These are phyloP conservation scores for Polygonum aviculare DNA, from an alignment of 148 eudicot genomes.

Conservation along the genomic window DNA sequence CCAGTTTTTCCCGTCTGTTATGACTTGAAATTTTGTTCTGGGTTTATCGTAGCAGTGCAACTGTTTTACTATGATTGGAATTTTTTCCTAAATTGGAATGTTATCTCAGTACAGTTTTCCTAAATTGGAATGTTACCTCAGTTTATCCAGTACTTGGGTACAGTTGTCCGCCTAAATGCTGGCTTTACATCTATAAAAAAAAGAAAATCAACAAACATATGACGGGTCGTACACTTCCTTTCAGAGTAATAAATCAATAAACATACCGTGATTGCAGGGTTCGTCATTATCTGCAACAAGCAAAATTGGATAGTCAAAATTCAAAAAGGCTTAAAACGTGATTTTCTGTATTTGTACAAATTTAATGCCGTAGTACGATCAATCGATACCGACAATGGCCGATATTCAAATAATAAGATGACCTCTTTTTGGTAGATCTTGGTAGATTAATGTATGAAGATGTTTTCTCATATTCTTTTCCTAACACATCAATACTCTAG, in stretches of 20 bases:
- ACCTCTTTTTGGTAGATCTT: too few species aligned
- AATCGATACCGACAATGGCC: too few species aligned
- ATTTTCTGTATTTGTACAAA: too few species aligned
- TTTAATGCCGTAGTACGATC: too few species aligned
- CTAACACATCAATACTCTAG: too few species aligned
- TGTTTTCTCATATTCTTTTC: too few species aligned
- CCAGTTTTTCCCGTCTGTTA: background rate
- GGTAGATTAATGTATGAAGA: too few species aligned
- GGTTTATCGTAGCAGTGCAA: background rate
- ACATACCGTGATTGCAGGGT: background rate
- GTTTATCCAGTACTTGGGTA: background rate
- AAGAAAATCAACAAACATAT: background rate
- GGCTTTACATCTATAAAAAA: background rate
- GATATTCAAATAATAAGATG: too few species aligned
- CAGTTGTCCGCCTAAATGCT: background rate
- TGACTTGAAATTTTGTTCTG: background rate
- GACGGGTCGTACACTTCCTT: too few species aligned
- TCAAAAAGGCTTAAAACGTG: too few species aligned
- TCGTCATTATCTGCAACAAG: background rate
- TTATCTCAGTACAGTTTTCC: background rate
- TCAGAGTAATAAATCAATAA: background rate
- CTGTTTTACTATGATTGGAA: background rate
- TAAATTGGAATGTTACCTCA: background rate
- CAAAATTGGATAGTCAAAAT: background rate
- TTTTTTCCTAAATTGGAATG: background rate